Base-by-base conservation (phyloP, 257 asterid genomes). In the Thymus mandschuricus region DNA sequence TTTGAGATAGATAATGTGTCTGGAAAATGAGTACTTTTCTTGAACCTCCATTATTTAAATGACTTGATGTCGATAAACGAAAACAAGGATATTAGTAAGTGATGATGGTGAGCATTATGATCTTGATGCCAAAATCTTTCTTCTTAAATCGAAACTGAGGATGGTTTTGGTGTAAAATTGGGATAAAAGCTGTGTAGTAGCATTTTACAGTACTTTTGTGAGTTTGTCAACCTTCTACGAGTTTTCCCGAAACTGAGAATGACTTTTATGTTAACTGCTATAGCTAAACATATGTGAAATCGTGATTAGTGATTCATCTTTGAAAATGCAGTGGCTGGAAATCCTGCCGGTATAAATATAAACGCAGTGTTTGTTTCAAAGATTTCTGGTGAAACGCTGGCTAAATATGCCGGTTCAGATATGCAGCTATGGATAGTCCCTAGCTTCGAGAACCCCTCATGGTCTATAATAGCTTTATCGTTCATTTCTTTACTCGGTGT, bases 251-350 rank as follows among this genome's bases (percentile, higher is more conserved):
- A 35, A 35, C 41, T 35, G 7, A 35, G 41, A 35, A 2, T 3
- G 41, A 4, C 41, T 35, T 35, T 35, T 4, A 35, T 35, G 40
- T 56, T 60, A 38, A 8, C 38, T 58, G 40, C 21, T 71, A 49
- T 68, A 61, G 62, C 43, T 57, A 35, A 3, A 35, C 41, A 35
- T 44, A 44, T 51, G 64, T 67, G 51, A 52, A 67, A 57, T n/a
- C n/a, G n/a, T 60, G 34, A 64, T 68, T 9, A 57, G 68, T 29
- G 15, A 7, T 72, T 51, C 41, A n/a, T 33, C 3, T 59, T 77
- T 72, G 34, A 49, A 79, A 81, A 81, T 74, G 81, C 88, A 92
- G 98, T 92, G 98, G 88, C 92, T 69, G 98, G 96, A 68, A 68
- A 76, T 79, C 79, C 92, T 10, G 81, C 80, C 60, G 90, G 89